Conservation (phyloP, 140 eudicot genomes). For the Senecio squalidus region DNA sequence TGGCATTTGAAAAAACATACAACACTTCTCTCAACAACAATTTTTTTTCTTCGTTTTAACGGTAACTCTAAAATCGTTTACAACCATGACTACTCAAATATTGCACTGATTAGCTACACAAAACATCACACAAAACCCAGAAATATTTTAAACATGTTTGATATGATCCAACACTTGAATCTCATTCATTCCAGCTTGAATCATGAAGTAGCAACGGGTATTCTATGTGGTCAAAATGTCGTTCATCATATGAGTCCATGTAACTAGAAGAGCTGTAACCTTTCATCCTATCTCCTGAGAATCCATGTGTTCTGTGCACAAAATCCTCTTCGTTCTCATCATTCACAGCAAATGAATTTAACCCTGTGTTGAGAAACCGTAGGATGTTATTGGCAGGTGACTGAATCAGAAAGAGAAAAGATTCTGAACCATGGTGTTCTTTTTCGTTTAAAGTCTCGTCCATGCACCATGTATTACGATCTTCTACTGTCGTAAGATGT, state of each 20-base stretch:
- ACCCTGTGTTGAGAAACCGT: constrained; percentile 22
- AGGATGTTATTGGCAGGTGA: constrained; percentile 15
- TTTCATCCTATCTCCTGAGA: constrained; percentile 17
- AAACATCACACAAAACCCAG: background rate
- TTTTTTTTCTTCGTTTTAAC: too few species aligned
- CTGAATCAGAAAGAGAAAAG: constrained; percentile 21
- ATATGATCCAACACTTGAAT: constrained; percentile 8
- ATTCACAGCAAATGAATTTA: constrained; percentile 10
- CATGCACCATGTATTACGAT: constrained; percentile 20
- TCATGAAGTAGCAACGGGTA: constrained; percentile 32
- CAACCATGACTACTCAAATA: background rate
- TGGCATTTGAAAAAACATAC: too few species aligned
- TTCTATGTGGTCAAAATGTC: constrained; percentile 12
- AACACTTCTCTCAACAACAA: background rate
- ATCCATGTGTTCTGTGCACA: constrained; percentile 6
- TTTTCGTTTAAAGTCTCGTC: constrained; percentile 15
- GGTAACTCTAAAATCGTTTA: too few species aligned
- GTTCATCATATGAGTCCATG: constrained; percentile 11
- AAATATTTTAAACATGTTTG: constrained; percentile 18
- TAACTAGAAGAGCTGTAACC: constrained; percentile 12
- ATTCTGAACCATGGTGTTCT: constrained; percentile 14
- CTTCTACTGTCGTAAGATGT: constrained; percentile 29
- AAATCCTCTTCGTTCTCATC: constrained; percentile 25
- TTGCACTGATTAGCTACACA: background rate
- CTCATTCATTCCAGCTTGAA: constrained; percentile 17